A percentile compares a stretch with the other conserved stretches of the same genome.
phyloP scores from a whole-genome alignment of 148 eudicot species.

The Simmondsia chinensis region DNA sequence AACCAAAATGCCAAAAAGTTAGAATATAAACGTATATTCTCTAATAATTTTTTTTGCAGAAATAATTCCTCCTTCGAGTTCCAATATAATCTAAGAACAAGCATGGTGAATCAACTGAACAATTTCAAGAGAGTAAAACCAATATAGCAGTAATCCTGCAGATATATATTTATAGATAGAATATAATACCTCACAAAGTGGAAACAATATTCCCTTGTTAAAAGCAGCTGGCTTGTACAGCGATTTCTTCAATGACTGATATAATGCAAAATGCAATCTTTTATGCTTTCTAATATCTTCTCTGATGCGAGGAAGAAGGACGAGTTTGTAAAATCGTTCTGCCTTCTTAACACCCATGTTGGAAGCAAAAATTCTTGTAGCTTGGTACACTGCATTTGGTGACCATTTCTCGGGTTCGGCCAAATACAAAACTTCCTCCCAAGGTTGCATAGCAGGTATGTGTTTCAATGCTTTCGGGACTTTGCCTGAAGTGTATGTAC shows the following conservation, averaged over 20 bases:
- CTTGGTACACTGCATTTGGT: slow-evolving; percentile 72
- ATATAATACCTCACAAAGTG: slow-evolving; percentile 70
- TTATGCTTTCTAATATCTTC: slow-evolving; percentile 74
- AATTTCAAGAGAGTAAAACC: slow-evolving; percentile 1
- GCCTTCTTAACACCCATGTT: slow-evolving; percentile 75
- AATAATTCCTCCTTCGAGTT: no score
- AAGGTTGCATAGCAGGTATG: slow-evolving; percentile 50
- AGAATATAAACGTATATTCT: no score
- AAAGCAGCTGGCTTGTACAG: slow-evolving; percentile 94
- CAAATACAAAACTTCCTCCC: slow-evolving; percentile 81
- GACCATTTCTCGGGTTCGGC: slow-evolving; percentile 99
- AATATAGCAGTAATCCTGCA: not conserved
- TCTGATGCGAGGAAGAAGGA: slow-evolving; percentile 80
- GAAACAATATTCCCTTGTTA: slow-evolving; percentile 84
- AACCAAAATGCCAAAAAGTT: no score
- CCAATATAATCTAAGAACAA: no score
- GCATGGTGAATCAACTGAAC: not conserved
- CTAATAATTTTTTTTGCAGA: no score
- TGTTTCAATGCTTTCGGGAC: slow-evolving; percentile 76
- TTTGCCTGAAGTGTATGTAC: slow-evolving; percentile 65
- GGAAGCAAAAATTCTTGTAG: slow-evolving; percentile 90
- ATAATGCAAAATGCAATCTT: slow-evolving; percentile 70
- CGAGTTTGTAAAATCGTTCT: slow-evolving; percentile 71
- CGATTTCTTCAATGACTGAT: slow-evolving; percentile 67
- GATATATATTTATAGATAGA: not conserved